These are phyloP conservation scores for Blastobotrys americana DNA, from an alignment of 805 yeast genomes.

Conservation along the genomic window DNA sequence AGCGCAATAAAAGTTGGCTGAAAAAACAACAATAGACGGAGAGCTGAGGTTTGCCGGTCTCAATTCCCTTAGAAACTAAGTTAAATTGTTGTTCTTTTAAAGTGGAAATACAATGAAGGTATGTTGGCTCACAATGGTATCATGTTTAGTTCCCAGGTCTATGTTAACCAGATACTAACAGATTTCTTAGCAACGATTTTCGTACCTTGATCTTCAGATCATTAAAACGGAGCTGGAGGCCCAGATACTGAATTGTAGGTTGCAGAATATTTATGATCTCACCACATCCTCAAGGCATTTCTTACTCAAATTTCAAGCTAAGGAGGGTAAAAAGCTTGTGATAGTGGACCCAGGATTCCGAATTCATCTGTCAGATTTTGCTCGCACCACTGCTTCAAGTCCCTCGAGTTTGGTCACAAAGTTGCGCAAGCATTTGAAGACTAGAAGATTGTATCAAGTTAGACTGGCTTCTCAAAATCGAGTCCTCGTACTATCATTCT, in stretches of 20 bases:
- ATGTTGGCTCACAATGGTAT: too few species aligned
- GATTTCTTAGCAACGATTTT: constrained; percentile 85
- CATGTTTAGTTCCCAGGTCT: too few species aligned
- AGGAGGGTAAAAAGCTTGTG: constrained; percentile 69
- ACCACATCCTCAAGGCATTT: constrained; percentile 65
- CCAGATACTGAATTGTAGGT: constrained; percentile 54
- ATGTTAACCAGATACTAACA: too few species aligned
- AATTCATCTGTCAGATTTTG: constrained; percentile 69
- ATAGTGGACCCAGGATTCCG: constrained; percentile 84
- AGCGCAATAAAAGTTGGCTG: too few species aligned
- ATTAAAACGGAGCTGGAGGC: constrained; percentile 57
- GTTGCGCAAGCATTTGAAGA: constrained; percentile 76
- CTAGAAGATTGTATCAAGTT: constrained; percentile 65
- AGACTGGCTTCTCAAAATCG: constrained; percentile 75
- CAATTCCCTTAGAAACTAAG: too few species aligned
- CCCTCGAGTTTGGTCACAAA: constrained; percentile 86
- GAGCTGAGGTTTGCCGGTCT: too few species aligned
- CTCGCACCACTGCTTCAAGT: constrained; percentile 68
- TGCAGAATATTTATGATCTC: constrained; percentile 80
- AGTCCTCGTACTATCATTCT: constrained; percentile 74
- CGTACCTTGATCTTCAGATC: constrained; percentile 73
- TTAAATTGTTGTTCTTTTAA: too few species aligned
- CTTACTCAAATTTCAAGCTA: constrained; percentile 69
- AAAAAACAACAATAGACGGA: too few species aligned
- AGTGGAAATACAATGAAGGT: too few species aligned